Evolutionary conservation across 2,329 filamentous ascomycete genomes (phyloP).

Genomic region (Scopulariopsis brevicaulis): DNA sequence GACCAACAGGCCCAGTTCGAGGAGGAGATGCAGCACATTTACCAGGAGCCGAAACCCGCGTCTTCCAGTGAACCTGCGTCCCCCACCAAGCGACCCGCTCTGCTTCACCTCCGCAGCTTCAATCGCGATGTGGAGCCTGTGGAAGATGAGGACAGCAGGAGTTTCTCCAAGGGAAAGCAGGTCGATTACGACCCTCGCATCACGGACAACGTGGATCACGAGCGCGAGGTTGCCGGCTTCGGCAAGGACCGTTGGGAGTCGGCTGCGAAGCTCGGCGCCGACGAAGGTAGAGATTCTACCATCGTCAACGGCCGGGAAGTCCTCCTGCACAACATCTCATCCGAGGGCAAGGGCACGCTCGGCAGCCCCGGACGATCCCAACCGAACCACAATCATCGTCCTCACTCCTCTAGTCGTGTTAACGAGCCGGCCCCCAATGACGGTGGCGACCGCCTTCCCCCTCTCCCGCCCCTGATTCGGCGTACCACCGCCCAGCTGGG

Average conservation of each 20-base stretch:
- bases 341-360: constrained; percentile 53
- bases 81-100: not conserved
- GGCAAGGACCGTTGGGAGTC: constrained; percentile 66
- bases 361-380: constrained; percentile 35
- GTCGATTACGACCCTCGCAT: constrained; percentile 24
- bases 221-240: constrained; percentile 67
- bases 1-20: constrained; percentile 34
- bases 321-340: constrained; percentile 49
- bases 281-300: constrained; percentile 58
- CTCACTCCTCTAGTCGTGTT: not conserved
- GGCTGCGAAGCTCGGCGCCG: constrained; percentile 47
- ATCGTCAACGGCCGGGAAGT: constrained; percentile 61
- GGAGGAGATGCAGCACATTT: constrained; percentile 51
- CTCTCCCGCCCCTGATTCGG: constrained; percentile 42
- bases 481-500: constrained; percentile 57
- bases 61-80: not conserved
- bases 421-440: not conserved
- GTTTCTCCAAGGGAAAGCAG: constrained; percentile 16
- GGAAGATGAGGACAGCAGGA: constrained; percentile 21
- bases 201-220: constrained; percentile 50
- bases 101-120: constrained; percentile 40
- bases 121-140: constrained; percentile 56
- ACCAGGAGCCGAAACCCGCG: constrained; percentile 35
- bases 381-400: constrained; percentile 15
- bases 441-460: constrained; percentile 36